Percentiles rank a stretch among this genome's conserved stretches.
These are phyloP conservation scores for Botrytis fragariae DNA, from an alignment of 2,329 filamentous ascomycete genomes.

Conservation along the genomic window DNA sequence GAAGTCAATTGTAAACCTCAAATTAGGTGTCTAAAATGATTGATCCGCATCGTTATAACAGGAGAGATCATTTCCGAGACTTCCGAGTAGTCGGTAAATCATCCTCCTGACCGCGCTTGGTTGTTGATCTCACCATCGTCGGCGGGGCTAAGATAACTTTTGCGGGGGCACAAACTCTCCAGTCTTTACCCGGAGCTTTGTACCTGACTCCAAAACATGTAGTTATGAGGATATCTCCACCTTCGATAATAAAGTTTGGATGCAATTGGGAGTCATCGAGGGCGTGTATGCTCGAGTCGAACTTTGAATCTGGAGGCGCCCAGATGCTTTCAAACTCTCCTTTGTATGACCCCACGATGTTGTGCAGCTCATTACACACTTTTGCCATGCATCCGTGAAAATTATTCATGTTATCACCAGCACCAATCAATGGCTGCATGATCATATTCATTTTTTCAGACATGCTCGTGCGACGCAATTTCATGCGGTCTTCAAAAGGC, in stretches of 20 bases:
- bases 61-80: neutral
- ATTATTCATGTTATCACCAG: neutral
- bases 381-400: neutral
- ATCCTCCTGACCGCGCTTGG: neutral
- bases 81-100: neutral
- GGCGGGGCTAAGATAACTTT: neutral
- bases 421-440: conserved; percentile 9
- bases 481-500: neutral
- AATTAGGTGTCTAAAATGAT: neutral
- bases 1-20: neutral
- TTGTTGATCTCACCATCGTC: neutral
- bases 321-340: neutral
- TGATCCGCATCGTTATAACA: neutral
- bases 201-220: neutral
- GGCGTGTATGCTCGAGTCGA: neutral
- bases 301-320: neutral
- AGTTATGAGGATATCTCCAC: neutral
- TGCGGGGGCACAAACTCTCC: neutral
- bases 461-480: neutral
- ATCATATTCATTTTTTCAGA: neutral
- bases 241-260: neutral
- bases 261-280: neutral
- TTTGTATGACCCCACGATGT: neutral
- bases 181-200: neutral
- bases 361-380: neutral